These are phyloP conservation scores for Colletotrichum spinosum DNA, from an alignment of 2,329 filamentous ascomycete genomes.

Conservation along the genomic window DNA sequence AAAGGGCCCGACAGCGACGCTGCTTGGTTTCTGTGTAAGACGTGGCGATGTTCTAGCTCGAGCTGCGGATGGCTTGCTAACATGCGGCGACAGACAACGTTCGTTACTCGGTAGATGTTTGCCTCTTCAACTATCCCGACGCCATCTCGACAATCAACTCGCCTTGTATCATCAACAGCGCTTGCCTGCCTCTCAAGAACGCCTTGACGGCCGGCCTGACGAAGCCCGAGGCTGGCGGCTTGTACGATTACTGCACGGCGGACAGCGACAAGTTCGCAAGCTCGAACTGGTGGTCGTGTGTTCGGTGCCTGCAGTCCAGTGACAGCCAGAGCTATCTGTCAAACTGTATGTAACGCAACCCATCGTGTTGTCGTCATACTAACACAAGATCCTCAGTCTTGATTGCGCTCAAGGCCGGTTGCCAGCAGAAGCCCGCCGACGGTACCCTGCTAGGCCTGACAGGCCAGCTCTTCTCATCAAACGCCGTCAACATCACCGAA, in stretches of 20 bases:
- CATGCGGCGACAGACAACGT: slow-evolving; percentile 57
- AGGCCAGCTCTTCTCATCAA: slow-evolving; percentile 54
- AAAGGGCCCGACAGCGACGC: slow-evolving; percentile 55
- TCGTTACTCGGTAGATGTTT: slow-evolving; percentile 60
- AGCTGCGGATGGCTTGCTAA: not conserved
- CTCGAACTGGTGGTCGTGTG: slow-evolving; percentile 50
- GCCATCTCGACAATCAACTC: slow-evolving; percentile 46
- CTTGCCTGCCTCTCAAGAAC: slow-evolving; percentile 53
- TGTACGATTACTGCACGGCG: slow-evolving; percentile 56
- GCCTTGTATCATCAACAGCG: slow-evolving; percentile 56
- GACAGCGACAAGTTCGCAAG: slow-evolving; percentile 48
- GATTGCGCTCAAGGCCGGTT: slow-evolving; percentile 59
- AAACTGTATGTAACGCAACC: slow-evolving; percentile 54
- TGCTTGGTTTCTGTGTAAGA: slow-evolving; percentile 61
- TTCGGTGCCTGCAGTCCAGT: slow-evolving; percentile 56
- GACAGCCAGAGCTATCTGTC: slow-evolving; percentile 55
- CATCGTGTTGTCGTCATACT: not conserved
- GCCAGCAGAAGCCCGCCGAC: slow-evolving; percentile 54
- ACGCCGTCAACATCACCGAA: slow-evolving; percentile 54
- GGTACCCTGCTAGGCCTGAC: slow-evolving; percentile 54
- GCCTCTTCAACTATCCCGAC: slow-evolving; percentile 54
- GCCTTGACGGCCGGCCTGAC: slow-evolving; percentile 51
- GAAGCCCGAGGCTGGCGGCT: slow-evolving; percentile 39
- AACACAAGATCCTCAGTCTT: slow-evolving; percentile 52
- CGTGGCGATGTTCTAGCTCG: not conserved